Conservation (phyloP, 495 filamentous ascomycete genomes). For the Hypoxylon rickii region DNA sequence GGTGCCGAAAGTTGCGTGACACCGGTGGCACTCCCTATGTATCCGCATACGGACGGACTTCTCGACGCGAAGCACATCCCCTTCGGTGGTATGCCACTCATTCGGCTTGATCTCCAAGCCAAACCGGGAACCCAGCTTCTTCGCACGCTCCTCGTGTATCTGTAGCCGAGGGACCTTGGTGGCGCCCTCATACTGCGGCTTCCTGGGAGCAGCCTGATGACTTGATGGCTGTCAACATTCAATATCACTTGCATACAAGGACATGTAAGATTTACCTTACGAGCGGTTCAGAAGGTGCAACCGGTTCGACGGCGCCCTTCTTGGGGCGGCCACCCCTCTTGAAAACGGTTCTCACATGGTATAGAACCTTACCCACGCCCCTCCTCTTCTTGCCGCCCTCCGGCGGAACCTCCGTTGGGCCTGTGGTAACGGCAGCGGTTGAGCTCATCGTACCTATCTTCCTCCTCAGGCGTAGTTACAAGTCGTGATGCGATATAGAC, state of each 20-base stretch:
- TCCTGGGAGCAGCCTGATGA: slow-evolving; percentile 34
- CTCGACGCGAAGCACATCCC: slow-evolving; percentile 72
- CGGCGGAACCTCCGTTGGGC: slow-evolving; percentile 40
- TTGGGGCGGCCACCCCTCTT: slow-evolving; percentile 54
- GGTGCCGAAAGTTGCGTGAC: slow-evolving; percentile 70
- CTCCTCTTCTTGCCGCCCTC: slow-evolving; percentile 60
- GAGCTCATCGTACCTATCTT: slow-evolving; percentile 48
- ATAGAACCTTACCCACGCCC: slow-evolving; percentile 65
- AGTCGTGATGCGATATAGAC: background rate
- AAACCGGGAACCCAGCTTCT: slow-evolving; percentile 74
- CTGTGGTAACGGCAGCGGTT: slow-evolving; percentile 31
- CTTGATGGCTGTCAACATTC: slow-evolving; percentile 17
- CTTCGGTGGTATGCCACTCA: slow-evolving; percentile 66
- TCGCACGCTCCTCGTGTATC: slow-evolving; percentile 69
- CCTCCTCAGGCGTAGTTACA: background rate
- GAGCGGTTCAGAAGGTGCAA: slow-evolving; percentile 30
- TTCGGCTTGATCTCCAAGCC: slow-evolving; percentile 70
- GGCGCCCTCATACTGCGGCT: slow-evolving; percentile 35
- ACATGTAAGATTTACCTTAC: slow-evolving; percentile 27
- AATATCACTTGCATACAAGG: background rate
- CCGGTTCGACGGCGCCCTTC: slow-evolving; percentile 43
- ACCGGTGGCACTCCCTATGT: slow-evolving; percentile 79
- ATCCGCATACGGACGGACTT: slow-evolving; percentile 92
- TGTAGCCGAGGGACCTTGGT: slow-evolving; percentile 51
- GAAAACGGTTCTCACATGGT: slow-evolving; percentile 66